Base-by-base conservation (phyloP, 2,329 filamentous ascomycete species). In the Exophiala xenobiotica region DNA sequence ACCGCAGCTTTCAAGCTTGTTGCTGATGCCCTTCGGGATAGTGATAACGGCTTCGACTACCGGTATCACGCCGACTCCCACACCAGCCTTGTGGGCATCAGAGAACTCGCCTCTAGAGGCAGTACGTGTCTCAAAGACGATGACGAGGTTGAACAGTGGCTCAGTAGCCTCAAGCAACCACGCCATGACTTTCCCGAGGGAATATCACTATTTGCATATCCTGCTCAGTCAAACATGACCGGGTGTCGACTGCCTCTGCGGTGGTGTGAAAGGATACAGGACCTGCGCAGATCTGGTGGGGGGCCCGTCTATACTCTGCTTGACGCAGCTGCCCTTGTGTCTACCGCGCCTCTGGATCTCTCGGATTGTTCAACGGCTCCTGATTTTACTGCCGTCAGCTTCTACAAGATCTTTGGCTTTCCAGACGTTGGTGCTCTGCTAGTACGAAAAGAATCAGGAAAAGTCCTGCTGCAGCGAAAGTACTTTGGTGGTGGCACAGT, bases 401-500 rank as follows among this genome's bases (percentile, higher is more conserved):
- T 97, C 58, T 95, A 96, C 73, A 99, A 97, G 68, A 91, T 96
- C n/a, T 97, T 97, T 67, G 92, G 93, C 1, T 96, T 96, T 59
- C 92, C 92, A 0, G 89, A 97, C 65, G 75, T 97, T 1, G 92
- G 92, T 1, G 90, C 85, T 1, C 71, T 99, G 51, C 83, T 97
- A 23, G 83, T 97, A 9, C 83, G 87, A 35, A 90, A 88, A 61
- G 77, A 81, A 24, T 81, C 87, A 9, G 82, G 80, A 5, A 67
- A 77, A 31, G 65, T 86, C 2, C 83, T 96, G 40, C 73, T 79
- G 24, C 74, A 76, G 35, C 81, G 90, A 53, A 83, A 75, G 56
- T 99, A 95, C 63, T 99, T 99, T 70, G 92, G 92, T 4, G 93
- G 92, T 5, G 93, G 93, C 3, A 97, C 92, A 0, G 92, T 96